Evolutionary conservation across 208 protist genomes (phyloP), one percentile per base, ranked within the genome.

Genomic region (Trypanosoma mega): DNA sequence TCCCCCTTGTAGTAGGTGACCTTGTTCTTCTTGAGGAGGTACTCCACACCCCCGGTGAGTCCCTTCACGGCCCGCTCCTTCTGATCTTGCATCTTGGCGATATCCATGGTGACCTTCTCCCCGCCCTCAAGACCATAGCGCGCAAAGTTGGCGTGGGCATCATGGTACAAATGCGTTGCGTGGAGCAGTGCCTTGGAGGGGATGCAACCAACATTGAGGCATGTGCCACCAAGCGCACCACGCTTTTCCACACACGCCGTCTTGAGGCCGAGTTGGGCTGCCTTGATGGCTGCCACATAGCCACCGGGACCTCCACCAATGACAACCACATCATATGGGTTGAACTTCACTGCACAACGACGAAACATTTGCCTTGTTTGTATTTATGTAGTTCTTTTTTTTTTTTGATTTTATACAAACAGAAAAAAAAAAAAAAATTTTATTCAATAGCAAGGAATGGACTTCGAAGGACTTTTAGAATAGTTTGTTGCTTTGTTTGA

Each of bases 121-220:
- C 85, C 90, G 21, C 82, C 86, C 23, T 77, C 61, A 24, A 99
- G 75, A 52, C 97, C 98, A 68, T 92, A 94, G 44, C 94, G 87
- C 21, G 70, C 71, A 67, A 98, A 99, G 63, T 98, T 93, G 57
- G 90, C 53, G 73, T 98, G 82, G 5, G 98, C 93, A 50, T 98
- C 85, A 59, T 99, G 86, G 74, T 98, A 99, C 44, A 98, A 44
- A 77, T 99, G 98, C 26, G 98, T 98, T 29, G 97, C 91, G 74
- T 99, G 92, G 0, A 99, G 89, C 4, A 99, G 92, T 33, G 98
- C 87, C 87, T 99, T 99, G 51, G 98, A 99, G 12, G 99, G 99
- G 68, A 99, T 99, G 89, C 98, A 99, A 30, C 97, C 98, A 30
- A 99, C 98, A 77, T 99, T 99, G n/a, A 99, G 87, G 88, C 98